Conservation (phyloP, 2,329 filamentous ascomycete genomes). For the Epichloe brachyelytri region DNA sequence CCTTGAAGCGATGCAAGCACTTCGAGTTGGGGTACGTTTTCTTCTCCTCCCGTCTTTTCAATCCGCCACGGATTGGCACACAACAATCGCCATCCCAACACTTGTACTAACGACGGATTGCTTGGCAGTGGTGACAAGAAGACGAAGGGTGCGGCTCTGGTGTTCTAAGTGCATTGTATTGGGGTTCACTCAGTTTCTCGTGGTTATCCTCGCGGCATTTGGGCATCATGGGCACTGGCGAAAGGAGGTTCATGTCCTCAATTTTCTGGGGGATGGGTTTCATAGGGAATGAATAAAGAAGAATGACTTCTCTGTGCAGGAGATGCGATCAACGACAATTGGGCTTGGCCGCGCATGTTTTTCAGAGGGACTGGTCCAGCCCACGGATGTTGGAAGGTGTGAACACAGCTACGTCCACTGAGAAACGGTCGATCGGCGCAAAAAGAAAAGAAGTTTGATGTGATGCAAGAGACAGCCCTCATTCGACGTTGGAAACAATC, state of each 20-base stretch:
- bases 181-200: constrained; percentile 27
- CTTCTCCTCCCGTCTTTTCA: neutral
- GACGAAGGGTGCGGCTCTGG: constrained; percentile 99
- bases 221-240: constrained; percentile 37
- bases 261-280: constrained; percentile 24
- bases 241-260: constrained; percentile 32
- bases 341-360: neutral
- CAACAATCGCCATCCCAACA: no score
- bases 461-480: no score
- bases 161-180: constrained; percentile 71
- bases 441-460: no score
- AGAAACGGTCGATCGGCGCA: neutral
- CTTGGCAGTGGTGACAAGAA: constrained; percentile 94
- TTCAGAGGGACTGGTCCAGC: no score
- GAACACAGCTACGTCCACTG: no score
- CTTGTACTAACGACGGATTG: neutral
- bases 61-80: no score
- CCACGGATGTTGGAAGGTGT: no score
- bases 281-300: constrained; percentile 31
- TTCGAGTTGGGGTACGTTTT: constrained; percentile 90
- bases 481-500: neutral
- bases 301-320: constrained; percentile 7
- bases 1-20: constrained; percentile 99
- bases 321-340: neutral
- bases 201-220: constrained; percentile 31